A percentile compares a stretch with the other conserved stretches of the same genome.
phyloP scores from a whole-genome alignment of 768 basidiomycete species.

The Pleurotus ostreatus region DNA sequence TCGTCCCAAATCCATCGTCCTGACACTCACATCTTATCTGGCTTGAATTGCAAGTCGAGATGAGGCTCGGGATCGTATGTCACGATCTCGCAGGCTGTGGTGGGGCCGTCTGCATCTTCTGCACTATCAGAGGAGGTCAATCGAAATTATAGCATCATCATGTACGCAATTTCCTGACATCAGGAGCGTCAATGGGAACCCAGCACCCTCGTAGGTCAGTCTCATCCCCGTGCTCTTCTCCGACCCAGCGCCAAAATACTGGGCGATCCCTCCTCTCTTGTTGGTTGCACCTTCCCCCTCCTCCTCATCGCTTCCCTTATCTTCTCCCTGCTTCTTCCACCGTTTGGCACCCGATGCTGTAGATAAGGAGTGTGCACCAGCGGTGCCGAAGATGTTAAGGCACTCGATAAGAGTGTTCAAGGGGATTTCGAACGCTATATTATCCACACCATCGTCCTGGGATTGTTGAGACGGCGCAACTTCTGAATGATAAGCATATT shows the following conservation, averaged over 20 bases:
- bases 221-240: conserved; percentile 82
- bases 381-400: conserved; percentile 91
- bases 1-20: background rate
- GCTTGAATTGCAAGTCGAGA: conserved; percentile 76
- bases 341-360: conserved; percentile 37
- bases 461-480: conserved; percentile 19
- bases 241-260: conserved; percentile 47
- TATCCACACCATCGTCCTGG: conserved; percentile 24
- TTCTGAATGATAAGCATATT: conserved; percentile 62
- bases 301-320: conserved; percentile 40
- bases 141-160: background rate
- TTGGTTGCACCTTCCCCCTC: conserved; percentile 33
- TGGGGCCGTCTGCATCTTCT: conserved; percentile 77
- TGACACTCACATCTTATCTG: conserved; percentile 49
- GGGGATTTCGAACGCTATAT: conserved; percentile 73
- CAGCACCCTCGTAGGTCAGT: conserved; percentile 75
- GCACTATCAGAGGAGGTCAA: conserved; percentile 37
- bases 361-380: conserved; percentile 37
- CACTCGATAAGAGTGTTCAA: conserved; percentile 84
- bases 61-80: conserved; percentile 83
- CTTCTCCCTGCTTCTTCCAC: conserved; percentile 42
- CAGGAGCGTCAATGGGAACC: conserved; percentile 72
- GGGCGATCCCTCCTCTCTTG: conserved; percentile 41
- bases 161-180: conserved; percentile 52
- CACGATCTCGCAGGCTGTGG: conserved; percentile 81